Conservation (phyloP, 148 eudicot genomes). For the Rhododendron molle region DNA sequence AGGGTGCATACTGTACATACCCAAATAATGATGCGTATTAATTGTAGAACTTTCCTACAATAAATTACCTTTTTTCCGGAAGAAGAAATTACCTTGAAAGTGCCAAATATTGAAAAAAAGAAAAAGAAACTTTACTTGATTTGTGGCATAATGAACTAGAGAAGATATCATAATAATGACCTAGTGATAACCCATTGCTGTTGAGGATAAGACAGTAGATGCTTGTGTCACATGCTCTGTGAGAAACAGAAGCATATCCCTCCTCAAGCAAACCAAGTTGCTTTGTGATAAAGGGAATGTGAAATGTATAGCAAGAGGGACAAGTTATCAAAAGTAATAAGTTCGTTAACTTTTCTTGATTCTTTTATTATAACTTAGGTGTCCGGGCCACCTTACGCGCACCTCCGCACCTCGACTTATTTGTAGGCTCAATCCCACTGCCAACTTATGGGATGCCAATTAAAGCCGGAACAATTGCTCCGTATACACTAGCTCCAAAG, state of each 20-base stretch:
- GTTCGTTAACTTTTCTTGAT: slow-evolving; percentile 10
- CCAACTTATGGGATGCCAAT: not conserved
- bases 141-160: not conserved
- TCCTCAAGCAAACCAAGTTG: slow-evolving; percentile 7
- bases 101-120: not conserved
- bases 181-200: not conserved
- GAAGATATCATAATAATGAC: not conserved
- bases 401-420: too few species aligned
- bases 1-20: not conserved
- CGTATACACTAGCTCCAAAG: not conserved
- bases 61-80: not conserved
- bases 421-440: not conserved
- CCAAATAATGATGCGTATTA: not conserved
- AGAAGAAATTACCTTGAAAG: not conserved
- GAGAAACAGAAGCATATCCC: not conserved
- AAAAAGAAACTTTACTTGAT: not conserved
- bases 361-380: not conserved
- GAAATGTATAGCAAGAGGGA: slow-evolving; percentile 1
- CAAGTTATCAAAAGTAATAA: slow-evolving; percentile 9
- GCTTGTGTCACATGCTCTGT: slow-evolving; percentile 4
- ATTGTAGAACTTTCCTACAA: not conserved
- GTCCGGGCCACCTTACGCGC: not conserved
- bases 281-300: not conserved
- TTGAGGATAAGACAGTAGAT: not conserved
- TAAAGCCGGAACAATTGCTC: too few species aligned